phyloP scores from a whole-genome alignment of 257 asterid genomes.

The Galeopsis tetrahit region DNA sequence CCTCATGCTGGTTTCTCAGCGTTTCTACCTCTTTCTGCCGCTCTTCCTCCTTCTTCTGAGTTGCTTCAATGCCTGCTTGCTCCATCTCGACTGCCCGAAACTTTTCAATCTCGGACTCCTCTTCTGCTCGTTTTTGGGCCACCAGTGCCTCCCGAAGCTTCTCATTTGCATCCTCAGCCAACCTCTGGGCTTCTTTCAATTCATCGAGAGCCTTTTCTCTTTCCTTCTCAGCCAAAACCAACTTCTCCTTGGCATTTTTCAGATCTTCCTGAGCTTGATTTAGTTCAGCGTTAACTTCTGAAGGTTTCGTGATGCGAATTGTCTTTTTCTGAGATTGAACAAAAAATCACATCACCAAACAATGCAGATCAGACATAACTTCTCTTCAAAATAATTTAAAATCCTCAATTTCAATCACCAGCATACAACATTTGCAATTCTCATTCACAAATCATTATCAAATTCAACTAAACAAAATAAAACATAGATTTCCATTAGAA shows the following conservation, averaged over 20 bases:
- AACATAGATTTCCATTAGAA: not conserved
- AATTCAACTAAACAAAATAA: constrained; percentile 21
- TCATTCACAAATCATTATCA: constrained; percentile 2
- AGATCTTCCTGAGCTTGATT: constrained; percentile 77
- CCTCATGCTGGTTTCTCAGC: constrained; percentile 79
- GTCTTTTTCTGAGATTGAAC: constrained; percentile 62
- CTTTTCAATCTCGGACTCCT: constrained; percentile 81
- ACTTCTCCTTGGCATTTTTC: constrained; percentile 76
- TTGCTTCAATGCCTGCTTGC: constrained; percentile 86
- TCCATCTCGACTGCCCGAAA: constrained; percentile 91
- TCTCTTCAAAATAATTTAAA: not conserved
- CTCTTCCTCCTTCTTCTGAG: constrained; percentile 83
- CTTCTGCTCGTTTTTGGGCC: constrained; percentile 89
- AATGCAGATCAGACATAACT: constrained; percentile 19
- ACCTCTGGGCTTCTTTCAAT: constrained; percentile 68
- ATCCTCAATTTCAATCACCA: constrained; percentile 23
- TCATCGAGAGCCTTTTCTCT: constrained; percentile 75
- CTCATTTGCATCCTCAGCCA: constrained; percentile 78
- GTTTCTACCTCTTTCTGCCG: constrained; percentile 79
- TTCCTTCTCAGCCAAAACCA: constrained; percentile 73
- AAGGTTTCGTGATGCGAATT: constrained; percentile 56
- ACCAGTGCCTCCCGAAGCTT: constrained; percentile 84
- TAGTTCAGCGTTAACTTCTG: constrained; percentile 72
- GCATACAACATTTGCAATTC: constrained; percentile 29
- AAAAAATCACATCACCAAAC: constrained; percentile 18